Conservation (phyloP, 176 grass and related monocot species). For the Aegilops sharonensis region DNA sequence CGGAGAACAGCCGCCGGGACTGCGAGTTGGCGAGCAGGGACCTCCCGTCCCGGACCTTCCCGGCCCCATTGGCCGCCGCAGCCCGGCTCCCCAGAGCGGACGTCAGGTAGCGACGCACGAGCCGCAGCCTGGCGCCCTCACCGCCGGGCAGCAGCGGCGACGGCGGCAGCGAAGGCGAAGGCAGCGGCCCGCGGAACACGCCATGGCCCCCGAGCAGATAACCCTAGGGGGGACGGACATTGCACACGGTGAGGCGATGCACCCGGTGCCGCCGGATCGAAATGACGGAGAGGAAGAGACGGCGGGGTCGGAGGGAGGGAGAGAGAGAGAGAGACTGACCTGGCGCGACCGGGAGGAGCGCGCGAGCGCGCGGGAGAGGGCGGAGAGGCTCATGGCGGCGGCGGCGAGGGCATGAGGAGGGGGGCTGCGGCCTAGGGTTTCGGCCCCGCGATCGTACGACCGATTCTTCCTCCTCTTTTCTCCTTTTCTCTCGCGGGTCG, state of each 20-base stretch:
- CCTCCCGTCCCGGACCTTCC: conserved; percentile 49
- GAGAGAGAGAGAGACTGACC: conserved; percentile 23
- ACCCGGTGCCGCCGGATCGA: neutral
- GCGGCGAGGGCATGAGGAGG: conserved; percentile 1
- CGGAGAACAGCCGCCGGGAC: conserved; percentile 54
- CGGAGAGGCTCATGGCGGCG: conserved; percentile 59
- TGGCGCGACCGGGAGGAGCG: conserved; percentile 59
- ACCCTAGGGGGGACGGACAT: conserved; percentile 30
- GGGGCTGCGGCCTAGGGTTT: conserved; percentile 16
- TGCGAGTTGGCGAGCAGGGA: conserved; percentile 56
- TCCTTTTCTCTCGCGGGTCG: neutral
- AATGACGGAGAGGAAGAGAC: neutral
- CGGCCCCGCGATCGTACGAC: conserved; percentile 4
- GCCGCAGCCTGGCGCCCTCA: conserved; percentile 36
- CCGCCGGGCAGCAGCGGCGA: conserved; percentile 6
- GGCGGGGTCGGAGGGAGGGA: neutral
- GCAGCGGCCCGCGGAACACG: conserved; percentile 24
- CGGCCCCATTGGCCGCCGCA: conserved; percentile 5
- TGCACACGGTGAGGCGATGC: neutral
- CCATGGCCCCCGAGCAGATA: conserved; percentile 38
- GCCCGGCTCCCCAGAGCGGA: conserved; percentile 30
- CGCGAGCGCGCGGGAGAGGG: conserved; percentile 60
- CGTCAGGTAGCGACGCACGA: conserved; percentile 58
- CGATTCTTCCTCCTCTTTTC: neutral
- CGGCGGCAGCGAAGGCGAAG: neutral